phyloP scores from a whole-genome alignment of 805 yeast genomes.

The Sporopachydermia lactativora region DNA sequence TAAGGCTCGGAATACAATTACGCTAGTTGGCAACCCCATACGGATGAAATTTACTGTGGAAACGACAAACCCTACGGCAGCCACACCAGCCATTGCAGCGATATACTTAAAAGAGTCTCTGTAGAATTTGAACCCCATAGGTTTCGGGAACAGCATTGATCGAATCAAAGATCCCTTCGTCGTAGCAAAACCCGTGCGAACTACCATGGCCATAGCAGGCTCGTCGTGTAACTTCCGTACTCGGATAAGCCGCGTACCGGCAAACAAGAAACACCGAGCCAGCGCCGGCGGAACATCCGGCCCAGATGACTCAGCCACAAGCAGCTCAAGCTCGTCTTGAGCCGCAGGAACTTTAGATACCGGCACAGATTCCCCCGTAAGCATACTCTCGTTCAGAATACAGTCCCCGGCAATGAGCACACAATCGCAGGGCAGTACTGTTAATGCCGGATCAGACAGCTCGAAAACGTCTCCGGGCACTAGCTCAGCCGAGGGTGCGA shows the following conservation, averaged over 20 bases:
- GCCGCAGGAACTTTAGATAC: slow-evolving; percentile 67
- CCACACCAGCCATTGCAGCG: slow-evolving; percentile 85
- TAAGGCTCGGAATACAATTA: slow-evolving; percentile 77
- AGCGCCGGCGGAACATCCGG: slow-evolving; percentile 48
- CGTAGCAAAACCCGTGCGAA: slow-evolving; percentile 85
- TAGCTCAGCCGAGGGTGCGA: slow-evolving; percentile 55
- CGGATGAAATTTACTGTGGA: slow-evolving; percentile 74
- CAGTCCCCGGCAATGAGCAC: slow-evolving; percentile 82
- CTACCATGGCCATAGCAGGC: slow-evolving; percentile 77
- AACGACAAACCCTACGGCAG: slow-evolving; percentile 67
- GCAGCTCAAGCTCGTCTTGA: slow-evolving; percentile 40
- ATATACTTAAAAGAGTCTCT: slow-evolving; percentile 91
- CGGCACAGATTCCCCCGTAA: slow-evolving; percentile 97
- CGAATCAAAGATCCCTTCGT: slow-evolving; percentile 90
- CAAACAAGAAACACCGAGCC: slow-evolving; percentile 64
- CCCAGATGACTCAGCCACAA: slow-evolving; percentile 41
- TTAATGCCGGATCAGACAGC: slow-evolving; percentile 70
- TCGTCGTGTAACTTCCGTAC: slow-evolving; percentile 60
- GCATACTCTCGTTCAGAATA: slow-evolving; percentile 94
- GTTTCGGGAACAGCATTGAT: slow-evolving; percentile 95
- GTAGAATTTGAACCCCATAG: slow-evolving; percentile 85
- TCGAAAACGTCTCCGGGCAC: slow-evolving; percentile 97
- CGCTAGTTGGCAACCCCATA: slow-evolving; percentile 51
- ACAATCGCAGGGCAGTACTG: slow-evolving; percentile 78
- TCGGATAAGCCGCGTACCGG: slow-evolving; percentile 81